Percentiles rank a stretch among this genome's conserved stretches.
Evolutionary conservation across 164 flowering plant species (phyloP).

Genomic region (Aristolochia fimbriata): DNA sequence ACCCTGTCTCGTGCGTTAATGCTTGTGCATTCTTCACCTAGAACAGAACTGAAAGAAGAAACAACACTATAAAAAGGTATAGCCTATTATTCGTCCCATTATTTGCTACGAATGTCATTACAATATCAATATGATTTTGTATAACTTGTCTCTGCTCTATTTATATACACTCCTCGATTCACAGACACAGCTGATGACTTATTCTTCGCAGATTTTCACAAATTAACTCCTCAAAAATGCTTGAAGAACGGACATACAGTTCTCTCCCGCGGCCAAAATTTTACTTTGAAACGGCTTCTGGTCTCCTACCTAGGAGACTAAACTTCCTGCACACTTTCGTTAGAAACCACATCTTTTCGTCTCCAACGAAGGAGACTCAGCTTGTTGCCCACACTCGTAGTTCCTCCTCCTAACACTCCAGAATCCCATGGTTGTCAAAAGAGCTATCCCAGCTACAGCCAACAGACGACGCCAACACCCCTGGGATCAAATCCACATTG

Average conservation of each 20-base stretch:
- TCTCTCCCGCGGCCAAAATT: neutral
- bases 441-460: slow-evolving; percentile 91
- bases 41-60: neutral
- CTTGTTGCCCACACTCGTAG: neutral
- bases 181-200: slow-evolving; percentile 21
- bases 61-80: neutral
- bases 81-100: neutral
- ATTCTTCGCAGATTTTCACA: slow-evolving; percentile 10
- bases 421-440: slow-evolving; percentile 20
- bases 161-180: slow-evolving; percentile 39
- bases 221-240: slow-evolving; percentile 3
- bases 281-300: neutral
- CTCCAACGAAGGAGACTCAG: neutral
- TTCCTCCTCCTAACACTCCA: slow-evolving; percentile 37
- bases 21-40: too few relatives aligned
- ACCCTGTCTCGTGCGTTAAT: too few relatives aligned
- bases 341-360: neutral
- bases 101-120: neutral
- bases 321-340: too few relatives aligned
- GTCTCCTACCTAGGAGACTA: neutral
- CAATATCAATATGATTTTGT: neutral
- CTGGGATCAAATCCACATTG: slow-evolving; percentile 56
- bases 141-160: neutral
- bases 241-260: neutral
- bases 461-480: slow-evolving; percentile 84